A percentile compares a stretch with the other conserved stretches of the same genome.
Conservation (phyloP, 2,329 filamentous ascomycete genomes). For the Fusarium stilboides region DNA sequence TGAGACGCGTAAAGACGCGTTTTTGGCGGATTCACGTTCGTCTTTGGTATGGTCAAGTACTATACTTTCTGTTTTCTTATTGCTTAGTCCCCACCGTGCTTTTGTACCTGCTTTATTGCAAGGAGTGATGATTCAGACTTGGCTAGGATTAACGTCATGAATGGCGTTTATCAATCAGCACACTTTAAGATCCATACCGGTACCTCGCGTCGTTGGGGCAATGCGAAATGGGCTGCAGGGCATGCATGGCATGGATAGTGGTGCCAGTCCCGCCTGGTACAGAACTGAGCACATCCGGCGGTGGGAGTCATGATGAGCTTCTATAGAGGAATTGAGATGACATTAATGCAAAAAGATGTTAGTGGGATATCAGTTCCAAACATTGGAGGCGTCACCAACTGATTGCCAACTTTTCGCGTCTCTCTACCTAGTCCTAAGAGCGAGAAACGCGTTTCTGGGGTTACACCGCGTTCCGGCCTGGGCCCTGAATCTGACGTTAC, state of each 20-base stretch:
- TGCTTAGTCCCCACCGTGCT: conserved; percentile 18
- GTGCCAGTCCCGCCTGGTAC: conserved; percentile 21
- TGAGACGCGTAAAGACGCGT: conserved; percentile 47
- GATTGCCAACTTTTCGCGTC: conserved; percentile 14
- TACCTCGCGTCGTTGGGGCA: conserved; percentile 42
- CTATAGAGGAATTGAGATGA: background rate
- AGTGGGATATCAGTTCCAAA: background rate
- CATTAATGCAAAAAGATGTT: conserved; percentile 24
- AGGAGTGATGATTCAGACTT: conserved; percentile 46
- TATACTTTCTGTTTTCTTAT: conserved; percentile 26
- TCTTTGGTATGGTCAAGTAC: conserved; percentile 34
- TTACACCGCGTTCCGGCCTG: conserved; percentile 27
- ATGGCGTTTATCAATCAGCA: conserved; percentile 54
- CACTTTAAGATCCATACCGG: conserved; percentile 34
- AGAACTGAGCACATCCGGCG: conserved; percentile 18
- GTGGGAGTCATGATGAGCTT: conserved; percentile 44
- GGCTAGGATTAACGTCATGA: conserved; percentile 45
- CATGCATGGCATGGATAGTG: conserved; percentile 24
- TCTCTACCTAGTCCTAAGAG: conserved; percentile 1
- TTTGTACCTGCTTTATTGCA: conserved; percentile 32
- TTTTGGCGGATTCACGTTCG: conserved; percentile 36
- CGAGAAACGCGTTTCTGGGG: conserved; percentile 26
- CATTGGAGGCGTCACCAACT: background rate
- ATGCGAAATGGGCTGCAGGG: conserved; percentile 36
- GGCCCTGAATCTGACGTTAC: conserved; percentile 32